phyloP scores from a whole-genome alignment of 2,329 filamentous ascomycete species.

The Aspergillus sp. region DNA sequence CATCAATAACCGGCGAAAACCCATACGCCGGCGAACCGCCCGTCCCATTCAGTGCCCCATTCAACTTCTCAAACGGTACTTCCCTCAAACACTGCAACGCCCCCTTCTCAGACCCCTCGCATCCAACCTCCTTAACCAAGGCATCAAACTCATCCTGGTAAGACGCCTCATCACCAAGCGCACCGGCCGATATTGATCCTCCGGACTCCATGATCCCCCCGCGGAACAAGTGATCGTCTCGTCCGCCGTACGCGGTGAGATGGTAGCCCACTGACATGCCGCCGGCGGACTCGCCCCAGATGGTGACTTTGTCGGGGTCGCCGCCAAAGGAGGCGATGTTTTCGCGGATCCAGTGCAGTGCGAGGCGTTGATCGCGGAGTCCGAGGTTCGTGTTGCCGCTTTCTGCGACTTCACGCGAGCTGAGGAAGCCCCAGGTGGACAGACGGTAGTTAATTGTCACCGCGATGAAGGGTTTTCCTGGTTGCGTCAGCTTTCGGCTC shows the following conservation, averaged over 20 bases:
- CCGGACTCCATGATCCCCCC: conserved; percentile 47
- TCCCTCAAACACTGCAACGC: conserved; percentile 61
- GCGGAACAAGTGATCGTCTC: conserved; percentile 50
- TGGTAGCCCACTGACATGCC: conserved; percentile 46
- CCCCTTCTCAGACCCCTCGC: conserved; percentile 45
- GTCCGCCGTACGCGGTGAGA: conserved; percentile 48
- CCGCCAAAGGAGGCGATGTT: conserved; percentile 32
- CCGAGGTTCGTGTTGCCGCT: conserved; percentile 53
- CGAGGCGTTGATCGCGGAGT: conserved; percentile 30
- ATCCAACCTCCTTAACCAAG: conserved; percentile 55
- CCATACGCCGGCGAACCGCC: conserved; percentile 30
- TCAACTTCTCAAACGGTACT: conserved; percentile 53
- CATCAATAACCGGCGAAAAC: conserved; percentile 45
- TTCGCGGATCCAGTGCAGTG: conserved; percentile 32
- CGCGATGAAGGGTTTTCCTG: conserved; percentile 46
- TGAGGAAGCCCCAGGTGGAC: conserved; percentile 48
- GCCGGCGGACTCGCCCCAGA: conserved; percentile 54
- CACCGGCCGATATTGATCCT: conserved; percentile 44
- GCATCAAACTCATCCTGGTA: conserved; percentile 51
- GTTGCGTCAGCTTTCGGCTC: neutral
- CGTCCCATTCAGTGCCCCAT: conserved; percentile 44
- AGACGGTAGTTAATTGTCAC: conserved; percentile 52
- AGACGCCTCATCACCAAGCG: conserved; percentile 27
- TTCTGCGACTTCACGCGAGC: conserved; percentile 37
- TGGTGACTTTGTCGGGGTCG: conserved; percentile 30